Percentiles rank a stretch among this genome's conserved stretches.
Evolutionary conservation across 495 filamentous ascomycete species (phyloP).

Genomic region (Amphirosellinia nigrospora): DNA sequence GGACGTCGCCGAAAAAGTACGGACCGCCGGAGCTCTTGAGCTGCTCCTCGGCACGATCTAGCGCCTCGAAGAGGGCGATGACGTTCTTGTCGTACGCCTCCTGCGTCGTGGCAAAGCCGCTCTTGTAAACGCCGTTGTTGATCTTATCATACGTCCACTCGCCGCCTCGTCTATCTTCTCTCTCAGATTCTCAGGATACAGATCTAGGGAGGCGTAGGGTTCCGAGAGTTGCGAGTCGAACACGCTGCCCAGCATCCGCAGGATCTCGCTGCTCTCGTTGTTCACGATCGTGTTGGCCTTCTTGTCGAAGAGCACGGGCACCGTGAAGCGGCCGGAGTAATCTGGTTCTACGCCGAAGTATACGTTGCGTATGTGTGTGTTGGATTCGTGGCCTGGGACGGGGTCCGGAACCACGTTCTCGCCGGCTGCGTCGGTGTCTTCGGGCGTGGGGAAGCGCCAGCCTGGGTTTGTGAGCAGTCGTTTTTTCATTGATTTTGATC

Average conservation of each 20-base stretch:
- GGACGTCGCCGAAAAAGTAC: slow-evolving; percentile 68
- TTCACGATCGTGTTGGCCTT: slow-evolving; percentile 74
- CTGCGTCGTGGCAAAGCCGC: slow-evolving; percentile 64
- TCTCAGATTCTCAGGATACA: slow-evolving; percentile 66
- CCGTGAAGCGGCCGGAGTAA: slow-evolving; percentile 76
- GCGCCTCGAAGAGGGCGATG: slow-evolving; percentile 67
- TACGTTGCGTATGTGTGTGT: slow-evolving; percentile 64
- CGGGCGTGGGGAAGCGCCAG: slow-evolving; percentile 77
- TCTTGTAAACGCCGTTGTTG: slow-evolving; percentile 57
- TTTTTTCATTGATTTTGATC: neutral
- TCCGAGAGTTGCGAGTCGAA: slow-evolving; percentile 75
- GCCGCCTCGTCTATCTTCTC: slow-evolving; percentile 75
- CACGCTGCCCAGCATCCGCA: slow-evolving; percentile 67
- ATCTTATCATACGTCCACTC: slow-evolving; percentile 75
- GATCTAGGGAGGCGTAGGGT: slow-evolving; percentile 56
- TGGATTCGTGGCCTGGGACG: slow-evolving; percentile 64
- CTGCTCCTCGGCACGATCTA: slow-evolving; percentile 74
- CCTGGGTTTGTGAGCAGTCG: slow-evolving; percentile 50
- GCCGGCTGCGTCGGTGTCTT: slow-evolving; percentile 63
- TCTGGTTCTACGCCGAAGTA: slow-evolving; percentile 71
- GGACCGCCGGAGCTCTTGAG: slow-evolving; percentile 59
- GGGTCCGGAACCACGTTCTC: slow-evolving; percentile 62
- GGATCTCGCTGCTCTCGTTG: slow-evolving; percentile 85
- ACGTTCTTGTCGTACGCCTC: slow-evolving; percentile 78
- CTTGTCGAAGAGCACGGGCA: slow-evolving; percentile 79